These are phyloP conservation scores for Vigna angularis DNA, from an alignment of 306 rosid species.

Conservation along the genomic window DNA sequence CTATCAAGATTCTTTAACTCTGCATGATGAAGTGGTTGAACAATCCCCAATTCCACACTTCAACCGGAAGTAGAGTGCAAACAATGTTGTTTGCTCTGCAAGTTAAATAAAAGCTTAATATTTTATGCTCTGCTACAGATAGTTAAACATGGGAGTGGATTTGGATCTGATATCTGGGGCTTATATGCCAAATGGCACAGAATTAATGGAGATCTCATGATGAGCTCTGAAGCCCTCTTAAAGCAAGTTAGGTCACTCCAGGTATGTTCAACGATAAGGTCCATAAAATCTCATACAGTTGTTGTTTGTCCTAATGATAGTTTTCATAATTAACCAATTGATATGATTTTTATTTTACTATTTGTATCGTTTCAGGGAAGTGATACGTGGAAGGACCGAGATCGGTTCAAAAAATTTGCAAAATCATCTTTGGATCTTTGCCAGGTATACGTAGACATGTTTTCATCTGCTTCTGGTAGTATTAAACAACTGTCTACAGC, in stretches of 20 bases:
- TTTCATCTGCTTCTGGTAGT: slow-evolving; percentile 63
- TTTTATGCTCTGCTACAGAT: slow-evolving; percentile 59
- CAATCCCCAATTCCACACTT: not conserved
- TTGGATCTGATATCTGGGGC: slow-evolving; percentile 80
- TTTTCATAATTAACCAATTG: slow-evolving; percentile 22
- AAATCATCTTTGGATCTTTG: slow-evolving; percentile 88
- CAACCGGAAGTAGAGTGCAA: no score
- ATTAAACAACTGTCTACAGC: slow-evolving; percentile 68
- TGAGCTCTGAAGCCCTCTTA: slow-evolving; percentile 92
- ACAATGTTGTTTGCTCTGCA: slow-evolving; percentile 20
- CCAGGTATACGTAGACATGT: slow-evolving; percentile 80
- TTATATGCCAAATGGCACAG: slow-evolving; percentile 94
- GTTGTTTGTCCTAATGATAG: slow-evolving; percentile 18
- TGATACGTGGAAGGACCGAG: slow-evolving; percentile 79
- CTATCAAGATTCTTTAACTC: slow-evolving; percentile 11
- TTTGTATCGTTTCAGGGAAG: slow-evolving; percentile 68
- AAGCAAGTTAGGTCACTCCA: slow-evolving; percentile 97
- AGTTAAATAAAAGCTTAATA: slow-evolving; percentile 25
- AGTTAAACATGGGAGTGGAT: slow-evolving; percentile 71
- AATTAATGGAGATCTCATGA: slow-evolving; percentile 79
- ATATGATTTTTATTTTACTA: not conserved
- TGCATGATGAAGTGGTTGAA: slow-evolving; percentile 1
- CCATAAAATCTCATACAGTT: not conserved
- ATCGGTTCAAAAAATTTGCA: slow-evolving; percentile 76
- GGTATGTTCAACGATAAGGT: slow-evolving; percentile 51